Evolutionary conservation across 139 green algal species (phyloP), one percentile per base, ranked within the genome.

Genomic region (Trebouxia sp.): DNA sequence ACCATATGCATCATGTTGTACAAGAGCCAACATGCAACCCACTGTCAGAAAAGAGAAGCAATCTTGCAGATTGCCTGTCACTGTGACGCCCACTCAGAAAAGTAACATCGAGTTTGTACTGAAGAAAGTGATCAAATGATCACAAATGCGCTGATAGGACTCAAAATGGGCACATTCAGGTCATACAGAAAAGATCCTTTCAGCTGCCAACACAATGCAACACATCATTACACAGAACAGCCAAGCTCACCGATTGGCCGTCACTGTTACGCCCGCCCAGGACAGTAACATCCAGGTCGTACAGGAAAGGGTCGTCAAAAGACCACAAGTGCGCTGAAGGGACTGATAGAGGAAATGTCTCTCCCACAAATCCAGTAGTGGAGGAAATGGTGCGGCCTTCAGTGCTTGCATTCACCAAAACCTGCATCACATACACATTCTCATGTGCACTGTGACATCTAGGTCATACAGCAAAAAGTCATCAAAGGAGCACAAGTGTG

Each of bases 391-490:
- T 15, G 0, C 55, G 42, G 28, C 69, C 69, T 26, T 51, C 41
- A 26, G 24, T 53, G 69, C 69, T 77, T 28, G 69, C 69, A 53
- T 51, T 77, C 39, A 77, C 69, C 0, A 53, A 15, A 10, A 77
- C 69, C 69, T 77, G 67, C 67, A 76, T 20, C 7, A 65, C 51
- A 65, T 9, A 22, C 51, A 26, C 51, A 35, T 35, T 5, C 15
- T 24, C 28, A 38, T 65, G 47, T 53, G 15, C 47, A 53, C 3
- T 11, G 47, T 53, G 47, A 1, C 47, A 53, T 53, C 51, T 41
- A 84, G 39, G 70, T 76, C 80, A 35, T 84, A 84, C 48, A 84
- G 53, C 51, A 65, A 76, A 22, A 70, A 70, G 70, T 55, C 39
- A 14, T 80, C 70, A 30, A 50, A 51, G 1, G 80, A 84, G 70